Evolutionary conservation across 2,329 filamentous ascomycete genomes (phyloP), one percentile per base, ranked within the genome.

Genomic region (Graphiopsis chlorocephala): DNA sequence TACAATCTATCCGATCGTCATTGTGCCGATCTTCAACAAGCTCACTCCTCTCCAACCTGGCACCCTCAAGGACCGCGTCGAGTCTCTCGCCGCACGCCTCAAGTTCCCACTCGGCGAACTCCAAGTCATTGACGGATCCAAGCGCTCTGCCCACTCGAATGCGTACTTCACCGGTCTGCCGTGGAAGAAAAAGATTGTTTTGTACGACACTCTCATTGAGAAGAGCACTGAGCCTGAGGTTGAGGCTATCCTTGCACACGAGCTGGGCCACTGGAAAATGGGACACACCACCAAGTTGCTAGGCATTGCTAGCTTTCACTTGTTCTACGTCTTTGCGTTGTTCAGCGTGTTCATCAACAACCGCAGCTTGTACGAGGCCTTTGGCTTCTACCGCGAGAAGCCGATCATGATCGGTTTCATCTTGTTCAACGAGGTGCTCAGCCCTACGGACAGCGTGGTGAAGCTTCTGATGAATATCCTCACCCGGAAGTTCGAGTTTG

Each of bases 131-230:
- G 92, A 96, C 76, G 92, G 92, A 58, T 93, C 90, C 81, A 94
- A 94, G 83, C 86, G 92, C 72, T 92, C 89, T 75, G 90, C 91
- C 26, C 92, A 96, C 80, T 93, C 90, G 80, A 96, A 96, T 75
- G 91, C 92, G 23, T 96, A 96, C 80, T 99, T 99, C 82, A 97
- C 96, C 73, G 95, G 95, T 66, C 86, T 99, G 64, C 95, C 95
- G 48, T 99, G 94, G 93, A 97, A 97, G 86, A 98, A 98, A 86
- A 96, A 98, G 83, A 99, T 99, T 82, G 95, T 99, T 74, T 96
- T 99, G 75, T 99, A 97, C 77, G 95, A 99, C 77, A 99, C 96
- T 5, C 81, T 99, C 68, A 93, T 99, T 68, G 94, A 97, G 80
- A 97, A 98, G 86, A 95, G 90, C 77, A 88, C 93, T 68, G 88